Evolutionary conservation across 148 eudicot genomes (phyloP).

Genomic region (Persicaria maculosa): DNA sequence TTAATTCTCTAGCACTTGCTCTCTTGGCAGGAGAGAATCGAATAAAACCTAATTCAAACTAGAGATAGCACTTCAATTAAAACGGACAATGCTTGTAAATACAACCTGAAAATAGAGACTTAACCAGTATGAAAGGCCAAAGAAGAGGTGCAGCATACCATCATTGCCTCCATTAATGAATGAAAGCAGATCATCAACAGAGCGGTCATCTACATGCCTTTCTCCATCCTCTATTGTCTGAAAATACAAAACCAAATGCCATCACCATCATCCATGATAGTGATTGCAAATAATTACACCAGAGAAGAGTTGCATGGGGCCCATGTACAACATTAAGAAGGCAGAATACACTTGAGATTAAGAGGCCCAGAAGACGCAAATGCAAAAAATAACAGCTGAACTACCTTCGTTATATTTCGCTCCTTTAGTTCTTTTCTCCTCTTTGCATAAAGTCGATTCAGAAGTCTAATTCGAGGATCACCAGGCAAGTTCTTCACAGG

Average conservation of each 20-base stretch:
- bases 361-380: background rate
- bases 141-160: conserved; percentile 31
- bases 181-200: conserved; percentile 79
- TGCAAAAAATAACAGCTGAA: background rate
- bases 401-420: conserved; percentile 63
- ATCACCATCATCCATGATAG: conserved; percentile 9
- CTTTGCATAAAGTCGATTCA: conserved; percentile 81
- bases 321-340: background rate
- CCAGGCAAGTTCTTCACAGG: conserved; percentile 72
- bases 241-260: conserved; percentile 17
- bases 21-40: background rate
- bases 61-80: background rate
- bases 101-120: conserved; percentile 1
- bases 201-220: conserved; percentile 67
- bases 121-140: background rate
- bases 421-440: conserved; percentile 81
- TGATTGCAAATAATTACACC: background rate
- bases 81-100: background rate
- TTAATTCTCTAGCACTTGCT: background rate
- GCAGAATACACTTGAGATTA: background rate
- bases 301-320: background rate
- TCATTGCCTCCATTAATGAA: conserved; percentile 77
- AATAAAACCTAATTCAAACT: background rate
- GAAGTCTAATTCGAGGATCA: conserved; percentile 82
- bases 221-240: conserved; percentile 64